A percentile compares a stretch with the other conserved stretches of the same genome.
phyloP scores from a whole-genome alignment of 345 rosid genomes.

The Gossypium australe region DNA sequence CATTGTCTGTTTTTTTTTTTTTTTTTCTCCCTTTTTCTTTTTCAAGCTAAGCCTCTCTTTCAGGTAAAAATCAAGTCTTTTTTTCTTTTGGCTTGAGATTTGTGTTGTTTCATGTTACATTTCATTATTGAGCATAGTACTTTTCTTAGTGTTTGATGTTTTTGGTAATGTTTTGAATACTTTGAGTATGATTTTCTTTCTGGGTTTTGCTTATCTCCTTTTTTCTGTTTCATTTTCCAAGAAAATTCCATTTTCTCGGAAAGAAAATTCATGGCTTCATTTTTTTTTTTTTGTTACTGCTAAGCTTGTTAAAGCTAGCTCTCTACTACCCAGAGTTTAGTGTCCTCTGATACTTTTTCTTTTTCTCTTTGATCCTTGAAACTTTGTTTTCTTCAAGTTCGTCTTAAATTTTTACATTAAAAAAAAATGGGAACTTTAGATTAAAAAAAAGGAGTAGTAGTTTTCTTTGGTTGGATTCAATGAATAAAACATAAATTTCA shows the following conservation, averaged over 20 bases:
- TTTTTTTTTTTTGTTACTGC: neutral
- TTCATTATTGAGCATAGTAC: neutral
- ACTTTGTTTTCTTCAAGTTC: neutral
- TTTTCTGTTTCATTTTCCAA: neutral
- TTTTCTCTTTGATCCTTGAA: neutral
- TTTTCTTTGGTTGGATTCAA: neutral
- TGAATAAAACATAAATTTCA: neutral
- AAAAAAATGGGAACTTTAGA: no score
- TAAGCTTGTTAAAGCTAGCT: neutral
- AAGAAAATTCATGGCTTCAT: neutral
- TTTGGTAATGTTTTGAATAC: neutral
- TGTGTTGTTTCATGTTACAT: constrained; percentile 5
- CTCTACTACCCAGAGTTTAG: neutral
- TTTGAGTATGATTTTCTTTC: neutral
- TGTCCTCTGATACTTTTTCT: neutral
- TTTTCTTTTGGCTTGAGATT: neutral
- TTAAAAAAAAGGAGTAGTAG: neutral
- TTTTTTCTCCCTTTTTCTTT: neutral
- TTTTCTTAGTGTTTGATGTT: neutral
- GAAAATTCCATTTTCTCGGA: neutral
- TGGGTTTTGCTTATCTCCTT: constrained; percentile 4
- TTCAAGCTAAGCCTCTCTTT: neutral
- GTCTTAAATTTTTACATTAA: neutral
- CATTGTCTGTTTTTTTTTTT: no score
- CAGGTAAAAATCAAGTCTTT: neutral